Evolutionary conservation across 768 basidiomycete genomes (phyloP), one percentile per base, ranked within the genome.

Genomic region (Leccinum uliginosum): DNA sequence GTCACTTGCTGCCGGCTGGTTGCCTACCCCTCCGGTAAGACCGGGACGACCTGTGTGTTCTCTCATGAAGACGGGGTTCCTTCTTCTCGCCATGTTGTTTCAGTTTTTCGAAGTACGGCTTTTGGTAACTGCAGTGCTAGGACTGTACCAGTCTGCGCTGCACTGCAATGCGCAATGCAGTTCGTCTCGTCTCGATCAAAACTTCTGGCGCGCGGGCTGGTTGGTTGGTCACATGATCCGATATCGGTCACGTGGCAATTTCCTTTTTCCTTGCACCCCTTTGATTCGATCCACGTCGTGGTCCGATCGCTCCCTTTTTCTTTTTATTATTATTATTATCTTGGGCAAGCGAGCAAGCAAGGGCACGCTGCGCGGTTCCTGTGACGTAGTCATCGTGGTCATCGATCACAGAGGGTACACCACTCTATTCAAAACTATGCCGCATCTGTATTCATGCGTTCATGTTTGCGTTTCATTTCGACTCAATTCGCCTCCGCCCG

Each of bases 361-460:
- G 44, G 21, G 32, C 50, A 51, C 48, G 55, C 45, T 1, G 46
- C 12, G 46, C 19, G n/a, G 68, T 69, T 62, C 68, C 68, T 70
- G 62, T 69, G 68, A 70, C 65, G 68, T 62, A 70, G 54, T 43
- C 32, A 65, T 35, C 49, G 46, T 59, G 21, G 48, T 32, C 45
- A 46, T 46, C 3, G 45, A 46, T 35, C 40, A 11, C 19, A 19
- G 10, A 43, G 40, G n/a, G n/a, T 45, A 48, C 48, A n/a, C 19
- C 38, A 24, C 53, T 24, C 21, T 40, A 34, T 23, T 29, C 19
- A 43, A 40, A 40, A 40, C 38, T 40, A 40, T 40, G 45, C 35
- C 32, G 45, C 53, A 7, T 56, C 46, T 54, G 46, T 54, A 15
- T 64, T 57, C 56, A 58, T 60, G 40, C 40, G 15, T 53, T 62